phyloP scores from a whole-genome alignment of 2,329 filamentous ascomycete species.

The Pseudogymnoascus sp. region DNA sequence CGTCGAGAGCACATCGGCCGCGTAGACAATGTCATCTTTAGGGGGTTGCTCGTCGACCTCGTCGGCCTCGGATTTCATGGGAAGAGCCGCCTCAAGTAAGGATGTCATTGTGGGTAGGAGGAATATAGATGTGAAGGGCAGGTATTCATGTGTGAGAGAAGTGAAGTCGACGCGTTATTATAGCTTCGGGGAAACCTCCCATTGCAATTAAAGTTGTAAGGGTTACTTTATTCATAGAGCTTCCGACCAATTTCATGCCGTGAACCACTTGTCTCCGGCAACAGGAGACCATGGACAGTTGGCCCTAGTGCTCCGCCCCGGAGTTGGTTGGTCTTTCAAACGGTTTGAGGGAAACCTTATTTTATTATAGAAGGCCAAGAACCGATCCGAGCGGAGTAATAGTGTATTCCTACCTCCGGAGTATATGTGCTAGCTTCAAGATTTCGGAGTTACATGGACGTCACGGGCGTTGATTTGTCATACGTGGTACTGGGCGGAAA shows the following conservation, averaged over 20 bases:
- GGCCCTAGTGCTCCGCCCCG: not conserved
- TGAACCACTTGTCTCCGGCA: not conserved
- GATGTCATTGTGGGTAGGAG: not conserved
- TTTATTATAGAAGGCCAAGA: not conserved
- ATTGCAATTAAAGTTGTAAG: not conserved
- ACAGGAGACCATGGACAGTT: not conserved
- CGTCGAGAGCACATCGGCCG: constrained; percentile 8
- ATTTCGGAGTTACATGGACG: not conserved
- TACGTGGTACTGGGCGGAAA: not conserved
- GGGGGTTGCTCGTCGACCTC: constrained; percentile 1
- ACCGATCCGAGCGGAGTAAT: not conserved
- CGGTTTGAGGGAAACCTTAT: not conserved
- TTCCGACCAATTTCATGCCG: not conserved
- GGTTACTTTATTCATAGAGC: not conserved
- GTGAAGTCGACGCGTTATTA: not conserved
- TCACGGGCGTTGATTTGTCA: not conserved
- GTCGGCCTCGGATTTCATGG: not conserved
- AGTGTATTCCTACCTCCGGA: not conserved
- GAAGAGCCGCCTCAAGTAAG: not conserved
- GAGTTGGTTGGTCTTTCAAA: not conserved
- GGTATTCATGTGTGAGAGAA: not conserved
- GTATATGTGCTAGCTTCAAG: not conserved
- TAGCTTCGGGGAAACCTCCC: not conserved
- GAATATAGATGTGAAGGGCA: not conserved
- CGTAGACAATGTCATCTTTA: constrained; percentile 6